Evolutionary conservation across 495 filamentous ascomycete genomes (phyloP).

Genomic region (Xylaria sp.): DNA sequence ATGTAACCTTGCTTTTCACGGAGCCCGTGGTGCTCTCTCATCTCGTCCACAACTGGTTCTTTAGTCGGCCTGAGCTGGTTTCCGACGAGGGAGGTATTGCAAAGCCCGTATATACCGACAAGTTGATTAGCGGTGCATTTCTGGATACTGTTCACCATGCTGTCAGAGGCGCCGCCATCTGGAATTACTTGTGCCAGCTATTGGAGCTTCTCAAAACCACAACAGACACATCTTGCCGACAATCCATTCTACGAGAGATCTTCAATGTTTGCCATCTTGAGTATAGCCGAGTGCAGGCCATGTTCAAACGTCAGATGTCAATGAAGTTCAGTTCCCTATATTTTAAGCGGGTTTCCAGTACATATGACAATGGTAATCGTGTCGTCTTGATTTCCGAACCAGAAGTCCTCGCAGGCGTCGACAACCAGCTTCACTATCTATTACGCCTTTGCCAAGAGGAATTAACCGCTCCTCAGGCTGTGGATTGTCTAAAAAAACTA

Average conservation of each 20-base stretch:
- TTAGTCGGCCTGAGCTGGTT: constrained; percentile 44
- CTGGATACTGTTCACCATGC: constrained; percentile 45
- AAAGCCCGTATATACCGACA: constrained; percentile 39
- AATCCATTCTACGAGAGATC: constrained; percentile 46
- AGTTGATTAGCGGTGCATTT: constrained; percentile 42
- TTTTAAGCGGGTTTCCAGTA: constrained; percentile 43
- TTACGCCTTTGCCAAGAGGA: constrained; percentile 43
- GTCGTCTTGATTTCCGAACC: constrained; percentile 43
- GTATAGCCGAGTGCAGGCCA: constrained; percentile 38
- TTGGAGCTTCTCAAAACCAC: constrained; percentile 36
- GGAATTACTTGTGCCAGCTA: constrained; percentile 45
- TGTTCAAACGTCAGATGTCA: constrained; percentile 44
- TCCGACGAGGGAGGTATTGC: constrained; percentile 44
- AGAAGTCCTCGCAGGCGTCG: constrained; percentile 30
- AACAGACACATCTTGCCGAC: constrained; percentile 33
- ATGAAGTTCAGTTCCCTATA: constrained; percentile 33
- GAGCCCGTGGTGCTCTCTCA: constrained; percentile 44
- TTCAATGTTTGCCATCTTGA: constrained; percentile 48
- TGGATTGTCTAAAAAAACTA: constrained; percentile 39
- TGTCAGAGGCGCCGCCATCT: constrained; percentile 41
- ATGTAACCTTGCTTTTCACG: constrained; percentile 36
- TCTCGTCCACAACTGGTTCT: constrained; percentile 42
- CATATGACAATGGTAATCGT: constrained; percentile 41
- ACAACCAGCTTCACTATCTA: constrained; percentile 42
- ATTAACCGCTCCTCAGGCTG: constrained; percentile 29